phyloP scores from a whole-genome alignment of 805 yeast species.

The Starmerella gropengiesseri region DNA sequence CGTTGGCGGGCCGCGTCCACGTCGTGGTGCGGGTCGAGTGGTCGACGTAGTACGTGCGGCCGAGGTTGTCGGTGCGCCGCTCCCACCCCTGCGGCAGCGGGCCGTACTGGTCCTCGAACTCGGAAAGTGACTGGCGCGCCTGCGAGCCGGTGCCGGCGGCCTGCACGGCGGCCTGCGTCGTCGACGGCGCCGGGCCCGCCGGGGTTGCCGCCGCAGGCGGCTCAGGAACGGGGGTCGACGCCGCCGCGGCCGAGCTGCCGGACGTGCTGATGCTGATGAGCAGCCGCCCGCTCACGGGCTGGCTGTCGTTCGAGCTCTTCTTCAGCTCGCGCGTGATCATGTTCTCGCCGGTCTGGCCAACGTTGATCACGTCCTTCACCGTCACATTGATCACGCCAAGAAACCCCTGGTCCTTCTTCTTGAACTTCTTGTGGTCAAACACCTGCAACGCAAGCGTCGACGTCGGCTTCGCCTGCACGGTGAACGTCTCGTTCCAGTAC shows the following conservation, averaged over 20 bases:
- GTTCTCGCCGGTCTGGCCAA: conserved; percentile 40
- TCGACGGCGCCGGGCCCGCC: not conserved
- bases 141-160: conserved; percentile 1
- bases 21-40: conserved; percentile 96
- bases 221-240: conserved; percentile 2
- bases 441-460: conserved; percentile 86
- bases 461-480: conserved; percentile 39
- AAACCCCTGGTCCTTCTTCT: conserved; percentile 97
- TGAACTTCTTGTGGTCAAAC: conserved; percentile 93
- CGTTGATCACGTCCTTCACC: conserved; percentile 76
- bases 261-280: conserved; percentile 11
- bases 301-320: conserved; percentile 70
- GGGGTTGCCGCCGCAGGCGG: not conserved
- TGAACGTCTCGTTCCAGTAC: conserved; percentile 91
- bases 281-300: conserved; percentile 87
- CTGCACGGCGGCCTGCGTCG: conserved; percentile 6
- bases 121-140: conserved; percentile 35
- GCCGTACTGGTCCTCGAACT: conserved; percentile 95
- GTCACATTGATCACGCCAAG: conserved; percentile 89
- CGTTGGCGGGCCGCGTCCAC: conserved; percentile 91
- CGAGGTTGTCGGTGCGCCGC: conserved; percentile 92
- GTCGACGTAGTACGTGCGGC: conserved; percentile 95
- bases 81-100: conserved; percentile 99
- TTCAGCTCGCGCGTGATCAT: conserved; percentile 88
- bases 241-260: conserved; percentile 3